These are phyloP conservation scores for Ascochyta fabae DNA, from an alignment of 2,329 filamentous ascomycete genomes.

Conservation along the genomic window DNA sequence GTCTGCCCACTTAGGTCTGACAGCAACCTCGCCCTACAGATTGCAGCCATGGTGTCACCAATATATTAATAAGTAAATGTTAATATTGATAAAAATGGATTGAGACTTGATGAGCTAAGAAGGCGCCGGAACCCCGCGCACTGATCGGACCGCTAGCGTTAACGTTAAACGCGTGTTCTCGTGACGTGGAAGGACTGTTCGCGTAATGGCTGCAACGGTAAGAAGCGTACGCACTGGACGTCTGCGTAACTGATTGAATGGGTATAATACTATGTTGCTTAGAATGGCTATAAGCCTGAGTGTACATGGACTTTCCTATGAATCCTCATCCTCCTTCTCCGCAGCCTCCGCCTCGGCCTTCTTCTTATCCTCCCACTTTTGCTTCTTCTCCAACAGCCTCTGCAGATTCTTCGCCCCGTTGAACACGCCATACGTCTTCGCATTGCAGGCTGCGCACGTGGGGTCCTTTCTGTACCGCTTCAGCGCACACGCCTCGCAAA, in stretches of 20 bases:
- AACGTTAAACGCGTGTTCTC: slow-evolving; percentile 15
- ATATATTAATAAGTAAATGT: neutral
- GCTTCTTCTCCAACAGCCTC: slow-evolving; percentile 78
- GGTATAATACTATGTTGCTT: slow-evolving; percentile 3
- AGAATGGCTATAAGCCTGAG: neutral
- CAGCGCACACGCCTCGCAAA: slow-evolving; percentile 89
- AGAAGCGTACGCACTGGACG: too few species aligned
- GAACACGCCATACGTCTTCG: slow-evolving; percentile 87
- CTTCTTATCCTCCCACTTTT: slow-evolving; percentile 64
- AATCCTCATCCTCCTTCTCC: slow-evolving; percentile 30
- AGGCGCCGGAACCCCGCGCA: slow-evolving; percentile 7
- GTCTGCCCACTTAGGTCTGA: slow-evolving; percentile 33
- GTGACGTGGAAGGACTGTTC: neutral
- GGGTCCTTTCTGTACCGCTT: slow-evolving; percentile 86
- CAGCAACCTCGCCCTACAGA: slow-evolving; percentile 31
- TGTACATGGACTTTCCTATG: neutral
- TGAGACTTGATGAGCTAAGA: neutral
- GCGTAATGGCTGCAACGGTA: neutral
- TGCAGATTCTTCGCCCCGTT: slow-evolving; percentile 84
- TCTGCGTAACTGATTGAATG: neutral
- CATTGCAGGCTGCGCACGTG: slow-evolving; percentile 82
- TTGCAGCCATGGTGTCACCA: slow-evolving; percentile 14
- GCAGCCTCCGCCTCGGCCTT: slow-evolving; percentile 62
- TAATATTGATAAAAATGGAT: neutral
- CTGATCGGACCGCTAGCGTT: slow-evolving; percentile 2